These are phyloP conservation scores for Trichoderma sp. DNA, from an alignment of 2,329 filamentous ascomycete genomes.

Conservation along the genomic window DNA sequence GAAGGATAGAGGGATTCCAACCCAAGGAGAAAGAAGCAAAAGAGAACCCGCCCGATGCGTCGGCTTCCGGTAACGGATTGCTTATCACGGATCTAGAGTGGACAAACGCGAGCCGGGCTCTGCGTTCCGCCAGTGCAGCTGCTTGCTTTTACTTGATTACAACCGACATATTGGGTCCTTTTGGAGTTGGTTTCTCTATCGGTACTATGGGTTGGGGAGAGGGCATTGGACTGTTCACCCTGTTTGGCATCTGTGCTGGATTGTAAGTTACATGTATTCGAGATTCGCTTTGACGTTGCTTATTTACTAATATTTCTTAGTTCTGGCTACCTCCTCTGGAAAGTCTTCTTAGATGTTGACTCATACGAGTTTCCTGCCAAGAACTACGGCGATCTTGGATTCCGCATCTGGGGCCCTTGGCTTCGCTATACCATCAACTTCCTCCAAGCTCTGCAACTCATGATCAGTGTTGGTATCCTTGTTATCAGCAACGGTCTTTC, in stretches of 20 bases:
- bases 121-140: slow-evolving; percentile 19
- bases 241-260: slow-evolving; percentile 38
- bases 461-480: slow-evolving; percentile 51
- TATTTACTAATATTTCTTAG: not conserved
- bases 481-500: slow-evolving; percentile 53
- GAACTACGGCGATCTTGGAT: slow-evolving; percentile 48
- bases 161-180: slow-evolving; percentile 22
- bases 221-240: slow-evolving; percentile 44
- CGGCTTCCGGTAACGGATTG: not conserved
- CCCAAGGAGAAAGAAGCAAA: not conserved
- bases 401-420: slow-evolving; percentile 44
- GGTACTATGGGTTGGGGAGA: slow-evolving; percentile 30
- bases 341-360: slow-evolving; percentile 38
- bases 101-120: slow-evolving; percentile 37
- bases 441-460: slow-evolving; percentile 45
- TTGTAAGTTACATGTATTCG: slow-evolving; percentile 4
- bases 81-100: slow-evolving; percentile 40
- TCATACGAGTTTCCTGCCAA: slow-evolving; percentile 43
- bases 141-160: slow-evolving; percentile 22
- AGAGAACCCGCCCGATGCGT: not conserved
- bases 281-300: too few species aligned
- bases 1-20: slow-evolving; percentile 15
- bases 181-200: slow-evolving; percentile 19
- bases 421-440: slow-evolving; percentile 48
- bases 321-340: slow-evolving; percentile 48